Percentiles rank a stretch among this genome's conserved stretches.
phyloP scores from a whole-genome alignment of 768 basidiomycete species.

The Rhizopogon vesiculosus region DNA sequence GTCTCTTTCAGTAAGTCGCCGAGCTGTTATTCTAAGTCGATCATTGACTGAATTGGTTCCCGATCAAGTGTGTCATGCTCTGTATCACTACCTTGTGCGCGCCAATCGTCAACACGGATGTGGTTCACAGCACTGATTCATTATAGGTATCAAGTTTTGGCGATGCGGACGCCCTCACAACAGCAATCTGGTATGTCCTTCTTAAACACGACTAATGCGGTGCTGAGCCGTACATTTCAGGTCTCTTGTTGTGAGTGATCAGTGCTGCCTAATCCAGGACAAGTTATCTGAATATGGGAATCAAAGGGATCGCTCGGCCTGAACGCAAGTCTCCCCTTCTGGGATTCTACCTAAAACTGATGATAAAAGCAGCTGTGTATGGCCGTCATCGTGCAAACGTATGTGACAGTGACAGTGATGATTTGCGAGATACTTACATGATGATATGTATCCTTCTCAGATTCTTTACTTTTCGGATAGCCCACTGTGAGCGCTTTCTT shows the following conservation, averaged over 20 bases:
- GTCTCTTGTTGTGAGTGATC: conserved; percentile 8
- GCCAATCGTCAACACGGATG: background rate
- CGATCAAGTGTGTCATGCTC: conserved; percentile 15
- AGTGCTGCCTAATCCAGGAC: background rate
- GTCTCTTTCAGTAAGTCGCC: conserved; percentile 4
- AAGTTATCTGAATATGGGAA: background rate
- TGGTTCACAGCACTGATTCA: background rate
- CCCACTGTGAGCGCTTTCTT: background rate
- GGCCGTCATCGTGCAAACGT: conserved; percentile 41
- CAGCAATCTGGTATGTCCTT: conserved; percentile 32
- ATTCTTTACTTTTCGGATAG: conserved; percentile 7
- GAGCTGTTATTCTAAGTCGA: background rate
- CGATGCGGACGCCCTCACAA: conserved; percentile 27
- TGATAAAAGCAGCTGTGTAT: conserved; percentile 28
- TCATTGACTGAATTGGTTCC: background rate
- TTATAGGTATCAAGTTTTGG: conserved; percentile 34
- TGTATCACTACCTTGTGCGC: conserved; percentile 39
- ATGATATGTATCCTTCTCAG: background rate
- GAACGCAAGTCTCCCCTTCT: conserved; percentile 3
- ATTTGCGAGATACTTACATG: background rate
- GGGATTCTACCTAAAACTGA: background rate
- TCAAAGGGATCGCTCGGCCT: conserved; percentile 3
- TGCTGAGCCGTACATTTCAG: background rate
- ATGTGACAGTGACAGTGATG: conserved; percentile 4
- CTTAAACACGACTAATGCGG: background rate